Conservation (phyloP, 108 stramenopile genomes). For the Nitzschia sp. region DNA sequence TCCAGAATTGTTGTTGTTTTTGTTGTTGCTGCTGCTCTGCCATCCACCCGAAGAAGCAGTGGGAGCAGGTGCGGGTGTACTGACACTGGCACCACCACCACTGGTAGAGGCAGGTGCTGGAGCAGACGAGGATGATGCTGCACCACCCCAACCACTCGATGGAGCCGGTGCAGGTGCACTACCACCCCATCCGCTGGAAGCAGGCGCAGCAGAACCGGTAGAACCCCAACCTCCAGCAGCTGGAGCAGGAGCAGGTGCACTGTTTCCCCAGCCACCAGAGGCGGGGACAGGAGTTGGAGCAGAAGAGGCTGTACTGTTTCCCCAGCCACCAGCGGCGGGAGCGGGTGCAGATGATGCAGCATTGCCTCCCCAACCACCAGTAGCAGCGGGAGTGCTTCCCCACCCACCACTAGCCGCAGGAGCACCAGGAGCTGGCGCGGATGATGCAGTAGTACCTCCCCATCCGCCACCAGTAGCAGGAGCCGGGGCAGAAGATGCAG, state of each 20-base stretch:
- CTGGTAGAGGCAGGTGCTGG: not conserved
- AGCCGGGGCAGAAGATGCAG: constrained; percentile 4
- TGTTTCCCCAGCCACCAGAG: constrained; percentile 5
- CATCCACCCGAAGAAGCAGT: not conserved
- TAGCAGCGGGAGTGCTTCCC: not conserved
- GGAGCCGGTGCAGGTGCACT: not conserved
- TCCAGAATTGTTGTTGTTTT: not conserved
- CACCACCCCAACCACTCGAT: not conserved
- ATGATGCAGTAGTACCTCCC: not conserved
- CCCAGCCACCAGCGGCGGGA: not conserved
- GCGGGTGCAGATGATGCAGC: not conserved
- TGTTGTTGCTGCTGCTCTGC: not conserved
- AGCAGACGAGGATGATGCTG: not conserved
- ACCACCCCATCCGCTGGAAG: not conserved
- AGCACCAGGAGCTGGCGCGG: not conserved
- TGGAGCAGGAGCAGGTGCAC: not conserved
- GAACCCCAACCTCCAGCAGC: constrained; percentile 10
- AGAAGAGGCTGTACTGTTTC: not conserved
- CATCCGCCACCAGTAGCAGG: not conserved
- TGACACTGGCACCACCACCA: not conserved
- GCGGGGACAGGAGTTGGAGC: not conserved
- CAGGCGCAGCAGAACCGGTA: not conserved
- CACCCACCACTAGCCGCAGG: not conserved
- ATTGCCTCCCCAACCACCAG: not conserved
- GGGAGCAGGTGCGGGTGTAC: not conserved